Conservation (phyloP, 805 yeast species). For the Hanseniaspora singularis region DNA sequence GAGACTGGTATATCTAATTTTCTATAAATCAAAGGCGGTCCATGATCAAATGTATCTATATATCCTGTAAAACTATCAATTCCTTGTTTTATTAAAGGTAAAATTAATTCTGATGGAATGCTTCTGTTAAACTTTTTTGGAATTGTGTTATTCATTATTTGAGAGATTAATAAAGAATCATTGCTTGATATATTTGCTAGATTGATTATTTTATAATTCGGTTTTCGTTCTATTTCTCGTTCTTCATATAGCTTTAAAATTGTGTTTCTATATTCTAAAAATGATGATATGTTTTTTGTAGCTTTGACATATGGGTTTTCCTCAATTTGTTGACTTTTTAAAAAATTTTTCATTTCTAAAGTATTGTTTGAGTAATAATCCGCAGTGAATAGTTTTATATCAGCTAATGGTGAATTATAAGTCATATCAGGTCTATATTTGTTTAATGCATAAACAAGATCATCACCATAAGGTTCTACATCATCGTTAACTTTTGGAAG, state of each 20-base stretch:
- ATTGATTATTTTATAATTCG: background rate
- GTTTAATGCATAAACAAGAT: background rate
- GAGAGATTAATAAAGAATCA: background rate
- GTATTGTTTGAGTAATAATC: background rate
- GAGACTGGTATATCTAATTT: constrained; percentile 8
- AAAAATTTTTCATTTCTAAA: background rate
- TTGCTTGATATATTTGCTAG: background rate
- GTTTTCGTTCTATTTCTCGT: background rate
- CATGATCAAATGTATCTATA: background rate
- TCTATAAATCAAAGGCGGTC: constrained; percentile 14
- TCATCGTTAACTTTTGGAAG: background rate
- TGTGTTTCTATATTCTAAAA: background rate
- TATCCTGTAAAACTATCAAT: background rate
- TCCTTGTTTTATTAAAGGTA: background rate
- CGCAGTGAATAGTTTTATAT: background rate
- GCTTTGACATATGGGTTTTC: background rate
- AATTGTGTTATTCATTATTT: background rate
- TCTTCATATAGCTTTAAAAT: too few species aligned
- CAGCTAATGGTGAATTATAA: too few species aligned
- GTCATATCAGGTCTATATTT: too few species aligned
- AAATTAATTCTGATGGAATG: background rate
- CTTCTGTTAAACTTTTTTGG: background rate
- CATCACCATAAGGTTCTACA: too few species aligned
- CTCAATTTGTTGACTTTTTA: background rate
- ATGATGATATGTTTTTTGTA: background rate